Base-by-base conservation (phyloP, 192 early-diverging fungal species). In the Rhizophagus sp. region DNA sequence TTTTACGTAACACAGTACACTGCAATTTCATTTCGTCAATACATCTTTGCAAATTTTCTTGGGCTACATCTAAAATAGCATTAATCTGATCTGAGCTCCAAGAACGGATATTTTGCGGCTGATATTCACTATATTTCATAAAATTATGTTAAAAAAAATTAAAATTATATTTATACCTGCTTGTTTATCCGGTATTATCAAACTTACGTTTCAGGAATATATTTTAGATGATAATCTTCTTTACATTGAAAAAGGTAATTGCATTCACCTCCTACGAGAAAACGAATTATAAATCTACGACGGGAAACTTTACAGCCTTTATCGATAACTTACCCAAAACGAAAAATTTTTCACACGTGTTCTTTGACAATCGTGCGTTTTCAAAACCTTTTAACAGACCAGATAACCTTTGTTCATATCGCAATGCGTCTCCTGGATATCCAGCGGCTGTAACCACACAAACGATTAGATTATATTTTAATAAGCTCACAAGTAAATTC, bases 391-490 rank as follows among this genome's bases (percentile, higher is more conserved):
- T 81, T 47, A 97, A 82, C 17, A 97, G 86, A 0, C 96, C 96
- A 11, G 89, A 87, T 6, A 97, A 85, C 22, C 96, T 83, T 49
- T 86, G 81, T 83, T 97, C 94, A 88, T 97, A 97, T 49, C 89
- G 84, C 39, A 73, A 57, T 0, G 93, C 89, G 79, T 95, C 88
- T 13, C 85, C 86, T 11, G 90, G 89, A 84, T 97, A 97, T 4
- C 95, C 96, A 1, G 96, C 96, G 19, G 96, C 96, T 10, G 96
- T 97, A 13, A 97, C 96, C 61, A 97, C 93, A 61, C 94, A 95
- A 4, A 97, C 94, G 61, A 85, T 79, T 24, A 96, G 84, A 57
- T 86, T 85, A 44, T 86, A 88, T 17, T 83, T 79, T 62, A 97
- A 89, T 80, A 97, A 82, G 0, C 77, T 65, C n/a, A 95, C 86